Evolutionary conservation across 768 basidiomycete genomes (phyloP).

Genomic region (Termitomyces sp.): DNA sequence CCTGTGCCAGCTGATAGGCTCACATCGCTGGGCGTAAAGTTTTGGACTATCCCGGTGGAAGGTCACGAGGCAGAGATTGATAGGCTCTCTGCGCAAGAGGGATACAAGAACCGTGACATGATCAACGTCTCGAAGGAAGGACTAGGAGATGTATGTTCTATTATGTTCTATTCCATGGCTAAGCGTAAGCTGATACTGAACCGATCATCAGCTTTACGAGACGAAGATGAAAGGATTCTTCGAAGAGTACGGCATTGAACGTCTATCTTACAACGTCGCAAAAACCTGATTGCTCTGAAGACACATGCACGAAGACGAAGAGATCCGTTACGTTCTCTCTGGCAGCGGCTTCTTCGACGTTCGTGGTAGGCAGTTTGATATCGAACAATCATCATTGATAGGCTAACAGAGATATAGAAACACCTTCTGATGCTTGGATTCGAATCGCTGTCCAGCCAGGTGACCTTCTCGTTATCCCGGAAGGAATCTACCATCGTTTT

Average conservation of each 20-base stretch:
- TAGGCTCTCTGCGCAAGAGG: constrained; percentile 56
- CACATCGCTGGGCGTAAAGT: constrained; percentile 52
- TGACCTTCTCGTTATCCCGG: constrained; percentile 82
- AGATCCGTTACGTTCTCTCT: constrained; percentile 82
- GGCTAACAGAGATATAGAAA: constrained; percentile 34
- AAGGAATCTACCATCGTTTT: constrained; percentile 94
- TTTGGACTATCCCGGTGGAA: constrained; percentile 63
- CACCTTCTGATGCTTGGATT: constrained; percentile 71
- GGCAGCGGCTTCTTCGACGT: constrained; percentile 95
- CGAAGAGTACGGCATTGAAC: constrained; percentile 53
- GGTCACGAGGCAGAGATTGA: constrained; percentile 54
- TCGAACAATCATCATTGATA: not conserved
- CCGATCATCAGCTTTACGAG: constrained; percentile 51
- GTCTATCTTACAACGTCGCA: not conserved
- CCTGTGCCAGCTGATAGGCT: constrained; percentile 49
- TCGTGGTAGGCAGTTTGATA: constrained; percentile 47
- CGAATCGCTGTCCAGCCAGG: constrained; percentile 70
- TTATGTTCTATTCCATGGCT: constrained; percentile 19
- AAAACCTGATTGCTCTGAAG: constrained; percentile 27
- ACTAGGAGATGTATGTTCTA: constrained; percentile 59
- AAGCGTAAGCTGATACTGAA: not conserved
- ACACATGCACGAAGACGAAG: constrained; percentile 95
- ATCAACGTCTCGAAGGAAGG: constrained; percentile 76
- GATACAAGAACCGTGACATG: constrained; percentile 80
- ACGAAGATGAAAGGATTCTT: constrained; percentile 79